Percentiles rank a stretch among this genome's conserved stretches.
These are phyloP conservation scores for Aspergillus sp. DNA, from an alignment of 2,329 filamentous ascomycete genomes.

Conservation along the genomic window DNA sequence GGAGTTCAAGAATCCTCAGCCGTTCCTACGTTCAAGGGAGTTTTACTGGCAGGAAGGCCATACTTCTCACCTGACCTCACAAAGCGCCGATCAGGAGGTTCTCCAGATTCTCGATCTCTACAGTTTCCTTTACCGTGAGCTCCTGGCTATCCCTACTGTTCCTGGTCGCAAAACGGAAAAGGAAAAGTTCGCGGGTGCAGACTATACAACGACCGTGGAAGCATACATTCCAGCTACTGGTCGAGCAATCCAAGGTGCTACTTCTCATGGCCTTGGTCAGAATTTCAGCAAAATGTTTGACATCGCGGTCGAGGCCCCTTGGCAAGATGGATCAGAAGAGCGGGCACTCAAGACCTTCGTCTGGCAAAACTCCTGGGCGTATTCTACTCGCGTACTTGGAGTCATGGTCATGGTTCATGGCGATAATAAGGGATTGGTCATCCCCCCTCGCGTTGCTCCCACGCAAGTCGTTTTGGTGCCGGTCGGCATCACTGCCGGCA, in stretches of 20 bases:
- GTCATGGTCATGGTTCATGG: conserved; percentile 99
- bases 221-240: conserved; percentile 95
- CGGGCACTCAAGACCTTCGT: conserved; percentile 72
- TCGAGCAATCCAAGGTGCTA: conserved; percentile 93
- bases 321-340: conserved; percentile 61
- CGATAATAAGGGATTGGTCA: conserved; percentile 91
- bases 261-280: conserved; percentile 90
- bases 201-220: conserved; percentile 96
- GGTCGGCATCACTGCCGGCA: conserved; percentile 77
- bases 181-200: conserved; percentile 95
- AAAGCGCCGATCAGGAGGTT: conserved; percentile 80
- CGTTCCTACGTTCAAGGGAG: conserved; percentile 87
- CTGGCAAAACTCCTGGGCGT: conserved; percentile 99
- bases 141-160: conserved; percentile 92
- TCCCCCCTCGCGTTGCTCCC: conserved; percentile 87
- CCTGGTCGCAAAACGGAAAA: conserved; percentile 94
- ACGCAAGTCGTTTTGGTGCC: conserved; percentile 85
- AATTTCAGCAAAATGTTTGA: conserved; percentile 99
- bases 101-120: conserved; percentile 92
- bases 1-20: conserved; percentile 91
- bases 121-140: conserved; percentile 85
- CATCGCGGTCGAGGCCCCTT: conserved; percentile 91
- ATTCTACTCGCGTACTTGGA: conserved; percentile 94
- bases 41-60: conserved; percentile 99
- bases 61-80: conserved; percentile 84